These are phyloP conservation scores for Erythrophleum ivorense DNA, from an alignment of 331 rosid genomes.

Conservation along the genomic window DNA sequence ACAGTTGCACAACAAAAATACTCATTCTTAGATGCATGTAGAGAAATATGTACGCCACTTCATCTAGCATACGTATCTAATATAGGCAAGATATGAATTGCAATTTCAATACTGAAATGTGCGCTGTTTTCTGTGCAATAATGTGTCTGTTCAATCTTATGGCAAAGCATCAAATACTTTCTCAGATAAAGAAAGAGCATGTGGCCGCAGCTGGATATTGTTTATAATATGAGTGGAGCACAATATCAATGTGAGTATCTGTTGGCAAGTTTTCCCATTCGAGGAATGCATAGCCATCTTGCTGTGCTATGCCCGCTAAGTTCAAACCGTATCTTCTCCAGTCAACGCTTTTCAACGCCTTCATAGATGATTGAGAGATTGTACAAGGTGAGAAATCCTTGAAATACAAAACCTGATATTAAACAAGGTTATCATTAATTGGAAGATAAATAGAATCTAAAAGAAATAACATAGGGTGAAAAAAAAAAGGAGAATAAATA, in stretches of 20 bases:
- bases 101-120: conserved; percentile 28
- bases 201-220: conserved; percentile 58
- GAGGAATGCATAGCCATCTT: conserved; percentile 59
- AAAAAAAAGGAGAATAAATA: not conserved
- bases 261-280: conserved; percentile 76
- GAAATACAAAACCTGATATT: conserved; percentile 75
- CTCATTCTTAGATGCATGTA: not conserved
- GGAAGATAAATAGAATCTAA: conserved; percentile 29
- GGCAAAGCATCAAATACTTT: conserved; percentile 34
- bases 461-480: not conserved
- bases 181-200: conserved; percentile 33
- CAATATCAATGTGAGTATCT: conserved; percentile 68
- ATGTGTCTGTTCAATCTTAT: not conserved
- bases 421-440: conserved; percentile 32
- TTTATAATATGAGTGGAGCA: conserved; percentile 69
- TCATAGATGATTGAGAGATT: conserved; percentile 58
- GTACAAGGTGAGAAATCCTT: conserved; percentile 68
- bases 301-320: conserved; percentile 53
- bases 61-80: conserved; percentile 7
- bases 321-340: conserved; percentile 86
- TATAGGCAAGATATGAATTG: not conserved
- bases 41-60: conserved; percentile 15
- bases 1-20: conserved; percentile 17
- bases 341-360: conserved; percentile 70
- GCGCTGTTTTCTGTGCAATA: not conserved